Percentiles rank a stretch among this genome's conserved stretches.
These are phyloP conservation scores for Phytopythium chamaehyphon DNA, from an alignment of 352 stramenopile species.

Conservation along the genomic window DNA sequence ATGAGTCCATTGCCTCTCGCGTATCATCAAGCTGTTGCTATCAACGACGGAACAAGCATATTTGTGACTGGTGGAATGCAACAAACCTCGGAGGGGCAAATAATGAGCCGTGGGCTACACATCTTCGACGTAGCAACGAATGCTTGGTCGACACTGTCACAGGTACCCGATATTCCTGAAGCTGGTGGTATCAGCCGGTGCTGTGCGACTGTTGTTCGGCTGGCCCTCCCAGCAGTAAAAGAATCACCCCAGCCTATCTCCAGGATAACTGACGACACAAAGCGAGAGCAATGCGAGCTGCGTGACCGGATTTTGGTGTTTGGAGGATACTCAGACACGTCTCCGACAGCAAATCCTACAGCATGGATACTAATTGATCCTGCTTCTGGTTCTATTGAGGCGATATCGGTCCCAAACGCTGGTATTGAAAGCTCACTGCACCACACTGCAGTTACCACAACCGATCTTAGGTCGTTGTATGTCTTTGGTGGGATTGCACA, in stretches of 20 bases:
- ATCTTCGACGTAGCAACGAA: constrained; percentile 49
- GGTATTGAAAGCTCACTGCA: constrained; percentile 37
- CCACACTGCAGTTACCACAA: constrained; percentile 30
- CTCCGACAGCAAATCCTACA: constrained; percentile 12
- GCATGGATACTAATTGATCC: constrained; percentile 43
- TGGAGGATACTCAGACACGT: constrained; percentile 40
- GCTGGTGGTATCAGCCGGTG: constrained; percentile 15
- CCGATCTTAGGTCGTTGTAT: constrained; percentile 45
- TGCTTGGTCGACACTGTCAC: constrained; percentile 32
- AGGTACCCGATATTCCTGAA: neutral
- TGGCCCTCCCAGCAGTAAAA: constrained; percentile 28
- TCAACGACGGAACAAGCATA: constrained; percentile 32
- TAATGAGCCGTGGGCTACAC: constrained; percentile 32
- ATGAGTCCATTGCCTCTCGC: constrained; percentile 47
- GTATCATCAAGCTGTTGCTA: constrained; percentile 34
- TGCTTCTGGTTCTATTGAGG: constrained; percentile 17
- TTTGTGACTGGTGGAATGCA: constrained; percentile 42
- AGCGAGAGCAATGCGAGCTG: constrained; percentile 11
- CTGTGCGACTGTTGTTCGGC: constrained; percentile 23
- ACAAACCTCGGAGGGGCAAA: neutral
- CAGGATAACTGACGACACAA: constrained; percentile 14
- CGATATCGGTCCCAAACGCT: constrained; percentile 26
- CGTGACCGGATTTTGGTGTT: constrained; percentile 44
- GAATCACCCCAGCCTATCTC: constrained; percentile 12
- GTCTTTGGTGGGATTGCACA: constrained; percentile 44